Conservation (phyloP, 805 yeast species). For the Maudiozyma serrabonitensis region DNA sequence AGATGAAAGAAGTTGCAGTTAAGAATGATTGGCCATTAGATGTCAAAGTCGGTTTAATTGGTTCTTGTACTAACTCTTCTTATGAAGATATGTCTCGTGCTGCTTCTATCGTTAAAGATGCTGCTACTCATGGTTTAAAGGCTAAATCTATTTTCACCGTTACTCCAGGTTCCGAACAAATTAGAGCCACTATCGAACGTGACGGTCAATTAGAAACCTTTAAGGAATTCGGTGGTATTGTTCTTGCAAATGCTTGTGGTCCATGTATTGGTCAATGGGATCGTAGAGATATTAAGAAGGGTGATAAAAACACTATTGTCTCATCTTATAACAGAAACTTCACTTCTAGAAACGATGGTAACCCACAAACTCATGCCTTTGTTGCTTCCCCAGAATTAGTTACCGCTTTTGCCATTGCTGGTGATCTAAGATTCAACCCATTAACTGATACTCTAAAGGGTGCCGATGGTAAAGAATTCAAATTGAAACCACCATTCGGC, state of each 20-base stretch:
- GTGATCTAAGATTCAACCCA: slow-evolving; percentile 95
- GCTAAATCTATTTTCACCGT: slow-evolving; percentile 88
- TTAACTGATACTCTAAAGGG: slow-evolving; percentile 81
- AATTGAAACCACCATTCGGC: slow-evolving; percentile 79
- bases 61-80: slow-evolving; percentile 97
- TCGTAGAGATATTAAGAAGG: slow-evolving; percentile 84
- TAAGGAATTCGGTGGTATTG: slow-evolving; percentile 86
- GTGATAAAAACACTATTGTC: slow-evolving; percentile 92
- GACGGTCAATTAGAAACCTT: slow-evolving; percentile 88
- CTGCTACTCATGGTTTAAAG: slow-evolving; percentile 82
- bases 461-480: slow-evolving; percentile 83
- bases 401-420: slow-evolving; percentile 91
- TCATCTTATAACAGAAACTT: slow-evolving; percentile 97
- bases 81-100: slow-evolving; percentile 98
- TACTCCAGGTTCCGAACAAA: slow-evolving; percentile 97
- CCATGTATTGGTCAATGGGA: slow-evolving; percentile 99
- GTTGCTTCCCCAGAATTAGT: slow-evolving; percentile 95
- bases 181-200: slow-evolving; percentile 95
- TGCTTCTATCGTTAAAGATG: slow-evolving; percentile 84
- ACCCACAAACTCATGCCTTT: slow-evolving; percentile 94
- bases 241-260: slow-evolving; percentile 96
- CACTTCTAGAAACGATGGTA: slow-evolving; percentile 96
- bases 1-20: slow-evolving; percentile 73
- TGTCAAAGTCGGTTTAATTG: slow-evolving; percentile 90
- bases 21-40: slow-evolving; percentile 87